A percentile compares a stretch with the other conserved stretches of the same genome.
Evolutionary conservation across 2,329 filamentous ascomycete genomes (phyloP).

Genomic region (Ambrosiella xylebori): DNA sequence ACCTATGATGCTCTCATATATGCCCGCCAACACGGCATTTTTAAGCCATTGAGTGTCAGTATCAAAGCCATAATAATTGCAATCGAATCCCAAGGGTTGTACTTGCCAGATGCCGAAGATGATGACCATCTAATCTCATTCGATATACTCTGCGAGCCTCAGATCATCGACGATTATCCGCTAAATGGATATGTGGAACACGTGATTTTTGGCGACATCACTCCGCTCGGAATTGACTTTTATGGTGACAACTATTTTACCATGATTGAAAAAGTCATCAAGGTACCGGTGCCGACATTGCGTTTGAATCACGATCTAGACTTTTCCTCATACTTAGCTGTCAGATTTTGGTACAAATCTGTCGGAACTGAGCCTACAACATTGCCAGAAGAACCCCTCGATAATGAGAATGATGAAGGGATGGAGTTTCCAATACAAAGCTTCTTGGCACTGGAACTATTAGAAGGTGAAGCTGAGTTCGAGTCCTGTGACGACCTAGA

Average conservation of each 20-base stretch:
- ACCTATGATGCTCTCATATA: conserved; percentile 13
- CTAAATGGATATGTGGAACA: not conserved
- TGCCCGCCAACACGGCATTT: conserved; percentile 13
- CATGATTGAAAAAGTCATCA: conserved; percentile 2
- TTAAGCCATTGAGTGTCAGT: conserved; percentile 7
- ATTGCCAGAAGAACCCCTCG: conserved; percentile 8
- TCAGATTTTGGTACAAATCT: conserved; percentile 1
- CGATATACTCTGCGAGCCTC: not conserved
- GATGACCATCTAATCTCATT: conserved; percentile 4
- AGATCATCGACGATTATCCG: conserved; percentile 1
- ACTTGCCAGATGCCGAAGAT: not conserved
- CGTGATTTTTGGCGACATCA: conserved; percentile 1
- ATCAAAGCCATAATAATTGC: not conserved
- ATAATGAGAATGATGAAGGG: conserved; percentile 8
- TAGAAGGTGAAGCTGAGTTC: conserved; percentile 6
- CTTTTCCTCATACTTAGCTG: not conserved
- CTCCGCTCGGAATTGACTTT: not conserved
- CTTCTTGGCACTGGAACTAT: not conserved
- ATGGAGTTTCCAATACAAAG: conserved; percentile 8
- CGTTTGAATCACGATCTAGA: not conserved
- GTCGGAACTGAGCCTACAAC: not conserved
- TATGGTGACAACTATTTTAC: not conserved
- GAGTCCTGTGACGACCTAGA: conserved; percentile 1
- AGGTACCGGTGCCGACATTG: conserved; percentile 1
- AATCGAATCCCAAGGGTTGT: conserved; percentile 1